A percentile compares a stretch with the other conserved stretches of the same genome.
These are phyloP conservation scores for Physaria fendleri DNA, from an alignment of 345 rosid genomes.

Conservation along the genomic window DNA sequence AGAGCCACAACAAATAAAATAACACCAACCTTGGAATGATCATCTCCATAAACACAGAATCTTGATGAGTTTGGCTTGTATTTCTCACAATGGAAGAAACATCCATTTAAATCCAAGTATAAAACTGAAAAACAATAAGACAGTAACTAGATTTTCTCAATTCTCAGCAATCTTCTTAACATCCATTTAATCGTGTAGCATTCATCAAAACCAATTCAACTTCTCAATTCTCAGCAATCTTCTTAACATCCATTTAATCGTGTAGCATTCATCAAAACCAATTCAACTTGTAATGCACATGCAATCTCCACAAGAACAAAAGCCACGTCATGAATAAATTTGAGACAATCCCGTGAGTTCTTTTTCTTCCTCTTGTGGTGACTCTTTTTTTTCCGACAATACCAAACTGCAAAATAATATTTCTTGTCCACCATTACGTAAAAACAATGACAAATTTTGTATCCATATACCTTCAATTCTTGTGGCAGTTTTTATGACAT, in stretches of 20 bases:
- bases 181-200: not conserved
- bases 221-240: not conserved
- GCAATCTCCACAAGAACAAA: conserved; percentile 3
- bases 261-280: not conserved
- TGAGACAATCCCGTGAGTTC: no score
- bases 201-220: not conserved
- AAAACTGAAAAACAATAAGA: conserved; percentile 27
- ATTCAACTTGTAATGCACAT: no score
- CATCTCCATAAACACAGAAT: conserved; percentile 73
- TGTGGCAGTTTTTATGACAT: no score
- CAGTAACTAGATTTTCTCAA: conserved; percentile 6
- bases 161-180: not conserved
- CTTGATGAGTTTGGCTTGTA: conserved; percentile 37
- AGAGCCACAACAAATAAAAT: no score
- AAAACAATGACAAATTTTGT: no score
- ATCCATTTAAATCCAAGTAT: conserved; percentile 50
- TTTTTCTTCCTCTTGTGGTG: no score
- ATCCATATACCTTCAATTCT: no score
- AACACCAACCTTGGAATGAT: no score
- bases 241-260: conserved; percentile 1
- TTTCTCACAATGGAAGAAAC: conserved; percentile 38
- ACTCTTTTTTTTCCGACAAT: no score
- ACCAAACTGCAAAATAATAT: no score
- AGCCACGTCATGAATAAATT: not conserved
- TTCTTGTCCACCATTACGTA: no score